Evolutionary conservation across 768 basidiomycete species (phyloP), one percentile per base, ranked within the genome.

Genomic region (Serendipita sp.): DNA sequence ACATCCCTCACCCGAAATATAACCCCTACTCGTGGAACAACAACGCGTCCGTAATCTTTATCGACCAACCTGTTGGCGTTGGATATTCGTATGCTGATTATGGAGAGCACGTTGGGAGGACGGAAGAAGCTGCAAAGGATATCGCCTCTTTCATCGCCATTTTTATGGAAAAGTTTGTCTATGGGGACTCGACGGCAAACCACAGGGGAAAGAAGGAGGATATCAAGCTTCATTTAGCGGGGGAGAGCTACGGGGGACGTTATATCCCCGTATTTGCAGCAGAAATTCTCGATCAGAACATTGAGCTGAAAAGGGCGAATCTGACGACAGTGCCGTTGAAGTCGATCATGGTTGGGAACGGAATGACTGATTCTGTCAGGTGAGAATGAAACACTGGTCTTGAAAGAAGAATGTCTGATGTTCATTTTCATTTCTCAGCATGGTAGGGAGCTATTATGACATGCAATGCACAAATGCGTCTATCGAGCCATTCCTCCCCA

Each of bases 71-170:
- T 37, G 16, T 85, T 27, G 83, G 83, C 2, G 85, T 86, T 3
- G 86, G 85, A 0, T 88, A 83, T 70, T 85, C 83, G 1, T 86
- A 85, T 65, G 82, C 83, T 2, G 85, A 87, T 66, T 81, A 78
- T 65, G 84, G 83, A 2, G 81, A 87, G 73, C 81, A 77, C 0
- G 76, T 88, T 16, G 82, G 81, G 64, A 88, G 85, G 0, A 87
- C 88, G 0, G 88, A 91, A 72, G 83, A 83, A n/a, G 89, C 88
- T 0, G 85, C 87, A 3, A 81, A 80, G 66, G 85, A 91, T 69
- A 75, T 90, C 44, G 78, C 85, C 60, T 84, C 87, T 0, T 91
- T 91, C 73, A 76, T 90, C 63, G 75, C 81, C 1, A 85, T 91
- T 64, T 89, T 90, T 74, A 87, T 89, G 68, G 84, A 89, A 67